Evolutionary conservation across 768 basidiomycete species (phyloP).

Genomic region (Cystobasidiopsis lactophilus): DNA sequence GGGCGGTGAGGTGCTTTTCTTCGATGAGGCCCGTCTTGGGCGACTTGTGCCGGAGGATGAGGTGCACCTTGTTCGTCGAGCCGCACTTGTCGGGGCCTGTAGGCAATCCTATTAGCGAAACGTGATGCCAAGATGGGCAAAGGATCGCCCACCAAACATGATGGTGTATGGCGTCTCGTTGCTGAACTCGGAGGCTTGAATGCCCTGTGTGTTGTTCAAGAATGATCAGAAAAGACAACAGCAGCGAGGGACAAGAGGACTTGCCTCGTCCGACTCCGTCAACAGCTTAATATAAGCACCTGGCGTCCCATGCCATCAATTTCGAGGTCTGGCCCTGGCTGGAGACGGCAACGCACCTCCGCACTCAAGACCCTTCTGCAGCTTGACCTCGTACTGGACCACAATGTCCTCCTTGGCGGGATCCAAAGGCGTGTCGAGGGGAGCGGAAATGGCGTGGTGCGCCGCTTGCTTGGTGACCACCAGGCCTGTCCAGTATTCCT

Average conservation of each 20-base stretch:
- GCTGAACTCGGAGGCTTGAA: slow-evolving; percentile 83
- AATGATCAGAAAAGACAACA: background rate
- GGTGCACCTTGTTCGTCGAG: slow-evolving; percentile 52
- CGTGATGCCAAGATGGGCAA: background rate
- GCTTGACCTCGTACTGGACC: slow-evolving; percentile 96
- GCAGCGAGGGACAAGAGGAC: background rate
- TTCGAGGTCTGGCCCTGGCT: background rate
- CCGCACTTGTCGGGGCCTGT: slow-evolving; percentile 67
- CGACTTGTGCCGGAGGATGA: slow-evolving; percentile 96
- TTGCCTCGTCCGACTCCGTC: slow-evolving; percentile 26
- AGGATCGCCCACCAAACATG: slow-evolving; percentile 14
- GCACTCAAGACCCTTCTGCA: slow-evolving; percentile 92
- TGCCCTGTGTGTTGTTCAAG: too few relatives aligned
- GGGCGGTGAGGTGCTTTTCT: slow-evolving; percentile 76
- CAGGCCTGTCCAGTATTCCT: background rate
- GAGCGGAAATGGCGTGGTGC: slow-evolving; percentile 94
- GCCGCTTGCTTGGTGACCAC: slow-evolving; percentile 80
- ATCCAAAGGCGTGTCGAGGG: slow-evolving; percentile 54
- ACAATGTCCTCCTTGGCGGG: slow-evolving; percentile 58
- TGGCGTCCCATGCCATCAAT: background rate
- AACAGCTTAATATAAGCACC: slow-evolving; percentile 84
- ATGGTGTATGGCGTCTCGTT: slow-evolving; percentile 50
- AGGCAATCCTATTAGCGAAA: slow-evolving; percentile 32
- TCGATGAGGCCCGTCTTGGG: slow-evolving; percentile 78
- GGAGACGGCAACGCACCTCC: slow-evolving; percentile 36